phyloP scores from a whole-genome alignment of 2,329 filamentous ascomycete genomes.

The Talaromyces sp. region DNA sequence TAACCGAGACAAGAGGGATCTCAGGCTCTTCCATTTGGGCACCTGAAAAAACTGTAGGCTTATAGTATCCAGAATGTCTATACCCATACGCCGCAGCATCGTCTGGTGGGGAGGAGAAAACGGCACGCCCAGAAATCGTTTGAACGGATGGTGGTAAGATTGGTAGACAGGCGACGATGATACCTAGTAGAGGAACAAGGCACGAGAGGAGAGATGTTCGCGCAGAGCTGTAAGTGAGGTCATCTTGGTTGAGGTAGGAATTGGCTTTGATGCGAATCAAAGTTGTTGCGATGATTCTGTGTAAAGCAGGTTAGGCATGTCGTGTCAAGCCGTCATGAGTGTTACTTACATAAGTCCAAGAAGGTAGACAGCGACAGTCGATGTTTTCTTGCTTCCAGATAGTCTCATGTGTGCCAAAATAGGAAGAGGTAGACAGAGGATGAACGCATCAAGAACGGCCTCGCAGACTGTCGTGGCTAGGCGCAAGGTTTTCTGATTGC shows the following conservation, averaged over 20 bases:
- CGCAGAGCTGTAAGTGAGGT: constrained; percentile 13
- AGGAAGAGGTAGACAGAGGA: constrained; percentile 13
- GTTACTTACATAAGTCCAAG: constrained; percentile 19
- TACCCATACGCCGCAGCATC: not conserved
- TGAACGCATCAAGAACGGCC: constrained; percentile 15
- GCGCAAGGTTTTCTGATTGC: constrained; percentile 16
- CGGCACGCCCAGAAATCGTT: constrained; percentile 2
- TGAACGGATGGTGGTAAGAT: constrained; percentile 9
- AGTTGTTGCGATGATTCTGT: constrained; percentile 17
- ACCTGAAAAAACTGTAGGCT: constrained; percentile 11
- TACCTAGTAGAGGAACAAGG: constrained; percentile 11
- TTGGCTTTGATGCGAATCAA: constrained; percentile 15
- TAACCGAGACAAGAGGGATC: constrained; percentile 18
- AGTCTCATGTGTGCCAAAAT: constrained; percentile 8
- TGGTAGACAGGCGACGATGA: constrained; percentile 23
- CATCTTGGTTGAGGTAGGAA: constrained; percentile 8
- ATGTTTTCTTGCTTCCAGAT: constrained; percentile 7
- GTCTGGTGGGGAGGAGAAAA: constrained; percentile 6
- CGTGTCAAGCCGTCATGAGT: not conserved
- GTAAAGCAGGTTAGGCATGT: not conserved
- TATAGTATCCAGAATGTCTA: constrained; percentile 13
- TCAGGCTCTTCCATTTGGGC: constrained; percentile 10
- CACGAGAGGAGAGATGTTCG: constrained; percentile 18
- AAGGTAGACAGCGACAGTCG: constrained; percentile 8
- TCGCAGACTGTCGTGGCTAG: constrained; percentile 12